Evolutionary conservation across 1,284 basidiomycete species (phyloP), one percentile per base, ranked within the genome.

Genomic region (Boletus semigastroideus): DNA sequence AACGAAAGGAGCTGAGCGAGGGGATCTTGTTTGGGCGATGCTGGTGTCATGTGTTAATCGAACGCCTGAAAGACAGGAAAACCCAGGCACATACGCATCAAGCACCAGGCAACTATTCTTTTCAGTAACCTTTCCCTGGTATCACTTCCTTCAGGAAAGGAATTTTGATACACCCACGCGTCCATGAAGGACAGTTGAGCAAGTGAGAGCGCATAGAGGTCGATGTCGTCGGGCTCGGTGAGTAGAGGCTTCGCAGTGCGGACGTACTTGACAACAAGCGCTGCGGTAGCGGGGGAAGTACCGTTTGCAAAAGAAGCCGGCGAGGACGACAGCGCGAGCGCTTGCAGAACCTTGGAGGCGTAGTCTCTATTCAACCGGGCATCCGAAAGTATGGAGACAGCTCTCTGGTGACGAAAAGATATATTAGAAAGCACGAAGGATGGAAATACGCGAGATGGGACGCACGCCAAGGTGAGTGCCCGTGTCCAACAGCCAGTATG

Each of bases 401-500:
- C 89, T 55, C 74, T 77, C 86, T 89, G 49, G 37, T 43, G 22
- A 11, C 14, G 5, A 34, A 40, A 10, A 9, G 20, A 34, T 33
- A 4, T 22, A n/a, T 39, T 8, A 48, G 19, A 41, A 13, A 5
- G 17, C 16, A 16, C 38, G 30, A 20, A 31, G 34, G 14, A 30
- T 14, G 16, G 1, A 38, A 40, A 22, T 4, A 4, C n/a, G 11
- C 2, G 10, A 49, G 11, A n/a, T n/a, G 37, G 14, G n/a, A 78
- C 85, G 58, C 66, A 89, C 87, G 45, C 75, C 63, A 48, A 87
- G 65, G 41, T 83, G 73, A 19, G 77, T 71, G n/a, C 84, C 86
- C 4, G 80, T 76, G 68, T 92, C 89, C 58, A 92, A 69, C 61
- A 80, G 72, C 86, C 87, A 92, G 71, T 91, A 92, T 61, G 88